Percentiles rank a stretch among this genome's conserved stretches.
phyloP scores from a whole-genome alignment of 768 basidiomycete species.

The Cubamyces sp. region DNA sequence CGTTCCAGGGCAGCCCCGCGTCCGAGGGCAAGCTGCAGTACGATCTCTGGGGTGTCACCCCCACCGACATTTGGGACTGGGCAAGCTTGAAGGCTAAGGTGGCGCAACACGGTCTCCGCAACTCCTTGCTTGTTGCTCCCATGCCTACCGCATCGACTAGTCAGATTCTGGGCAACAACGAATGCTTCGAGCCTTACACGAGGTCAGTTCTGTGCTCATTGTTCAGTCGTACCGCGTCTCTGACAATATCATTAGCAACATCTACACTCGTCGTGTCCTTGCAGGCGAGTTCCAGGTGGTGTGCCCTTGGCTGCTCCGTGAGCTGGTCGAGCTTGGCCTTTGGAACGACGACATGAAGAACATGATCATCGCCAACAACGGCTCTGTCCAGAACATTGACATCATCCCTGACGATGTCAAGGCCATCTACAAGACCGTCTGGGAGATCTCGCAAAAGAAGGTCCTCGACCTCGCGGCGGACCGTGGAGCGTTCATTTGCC shows the following conservation, averaged over 20 bases:
- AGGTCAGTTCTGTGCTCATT: constrained; percentile 50
- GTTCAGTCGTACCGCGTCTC: background rate
- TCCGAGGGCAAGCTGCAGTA: constrained; percentile 87
- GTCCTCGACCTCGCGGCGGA: constrained; percentile 98
- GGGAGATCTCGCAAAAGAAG: constrained; percentile 99
- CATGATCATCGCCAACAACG: constrained; percentile 97
- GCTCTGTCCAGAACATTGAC: constrained; percentile 85
- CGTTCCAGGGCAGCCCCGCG: constrained; percentile 91
- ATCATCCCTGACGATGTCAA: constrained; percentile 89
- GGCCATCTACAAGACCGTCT: constrained; percentile 99
- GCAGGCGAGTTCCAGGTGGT: constrained; percentile 99
- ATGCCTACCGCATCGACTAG: constrained; percentile 99
- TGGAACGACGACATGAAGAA: constrained; percentile 99
- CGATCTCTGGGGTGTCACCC: constrained; percentile 94
- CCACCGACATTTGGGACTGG: constrained; percentile 94
- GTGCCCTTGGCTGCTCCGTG: constrained; percentile 98
- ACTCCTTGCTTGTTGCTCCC: constrained; percentile 90
- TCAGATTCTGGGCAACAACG: constrained; percentile 97
- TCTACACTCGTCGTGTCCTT: constrained; percentile 98
- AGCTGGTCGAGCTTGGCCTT: constrained; percentile 91
- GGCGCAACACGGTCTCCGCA: constrained; percentile 77
- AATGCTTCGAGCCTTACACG: constrained; percentile 99
- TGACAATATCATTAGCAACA: constrained; percentile 63
- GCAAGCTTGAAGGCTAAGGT: constrained; percentile 83
- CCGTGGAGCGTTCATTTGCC: constrained; percentile 97